Base-by-base conservation (phyloP, 768 basidiomycete species). In the Pleurotus platypus region DNA sequence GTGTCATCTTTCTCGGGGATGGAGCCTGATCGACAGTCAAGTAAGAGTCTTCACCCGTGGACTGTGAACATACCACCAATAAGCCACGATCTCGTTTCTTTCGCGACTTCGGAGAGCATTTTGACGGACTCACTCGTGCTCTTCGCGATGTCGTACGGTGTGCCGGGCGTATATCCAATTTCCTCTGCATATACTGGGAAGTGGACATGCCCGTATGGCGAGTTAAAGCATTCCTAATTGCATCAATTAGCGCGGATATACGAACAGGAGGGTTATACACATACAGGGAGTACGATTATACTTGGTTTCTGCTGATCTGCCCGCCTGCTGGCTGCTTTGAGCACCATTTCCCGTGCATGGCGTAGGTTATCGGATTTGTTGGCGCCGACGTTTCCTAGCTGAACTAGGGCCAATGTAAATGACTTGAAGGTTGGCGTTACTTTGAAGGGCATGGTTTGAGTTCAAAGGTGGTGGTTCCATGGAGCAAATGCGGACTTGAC, bases 361-460 rank as follows among this genome's bases (percentile, higher is more conserved):
- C 75, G 77, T 57, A 99, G 77, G 69, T 98, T 98, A 13, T 79
- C 80, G 0, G 75, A 61, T 72, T 98, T 98, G 72, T 86, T 81
- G 0, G 79, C 62, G 16, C 85, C 80, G 37, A 91, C 74, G 54
- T 75, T 75, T n/a, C 92, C 92, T 3, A 99, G 82, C 70, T 99
- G 97, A 57, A 98, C 83, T 46, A 98, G 78, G 0, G 95, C 93
- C 54, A 99, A 79, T 16, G 79, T 87, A 72, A 98, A 98, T 2
- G 85, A 78, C 63, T 83, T 86, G 69, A 91, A 78, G 2, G 72
- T 57, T 0, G 78, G 76, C 3, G 70, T 39, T 2, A 39, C 16
- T 11, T 24, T 54, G 51, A 42, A 40, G n/a, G 51, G 51, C 51
- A 54, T 54, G 51, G 39, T 54, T 20, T 12, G 15, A 24, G 30